Conservation (phyloP, 1,139 yeast genomes). For the Meyerozyma sp. region DNA sequence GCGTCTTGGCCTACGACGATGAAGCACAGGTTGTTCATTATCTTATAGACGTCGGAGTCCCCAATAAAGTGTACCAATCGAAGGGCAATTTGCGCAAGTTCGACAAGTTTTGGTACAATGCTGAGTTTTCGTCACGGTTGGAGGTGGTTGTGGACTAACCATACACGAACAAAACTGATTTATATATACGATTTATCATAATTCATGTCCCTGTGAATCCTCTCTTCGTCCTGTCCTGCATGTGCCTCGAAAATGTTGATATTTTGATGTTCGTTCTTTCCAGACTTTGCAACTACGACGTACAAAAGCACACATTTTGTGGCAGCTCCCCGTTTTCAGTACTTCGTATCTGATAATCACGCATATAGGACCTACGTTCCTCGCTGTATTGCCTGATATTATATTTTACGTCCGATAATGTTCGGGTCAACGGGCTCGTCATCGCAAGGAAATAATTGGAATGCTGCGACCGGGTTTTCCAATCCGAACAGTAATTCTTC, state of each 20-base stretch:
- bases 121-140: conserved; percentile 17
- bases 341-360: background rate
- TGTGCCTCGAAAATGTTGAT: background rate
- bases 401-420: background rate
- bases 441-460: background rate
- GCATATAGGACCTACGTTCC: background rate
- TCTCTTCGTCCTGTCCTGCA: background rate
- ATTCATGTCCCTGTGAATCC: background rate
- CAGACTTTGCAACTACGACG: background rate
- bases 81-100: conserved; percentile 40
- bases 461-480: conserved; percentile 4
- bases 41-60: conserved; percentile 72
- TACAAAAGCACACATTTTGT: background rate
- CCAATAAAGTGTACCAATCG: conserved; percentile 40
- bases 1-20: conserved; percentile 26
- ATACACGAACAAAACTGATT: background rate
- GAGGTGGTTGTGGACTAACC: background rate
- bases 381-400: background rate
- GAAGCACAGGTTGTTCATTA: conserved; percentile 46
- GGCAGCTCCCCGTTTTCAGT: background rate
- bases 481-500: conserved; percentile 3
- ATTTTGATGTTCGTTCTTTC: background rate
- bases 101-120: conserved; percentile 39
- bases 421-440: background rate
- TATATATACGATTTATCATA: background rate